Evolutionary conservation across 768 basidiomycete species (phyloP), one percentile per base, ranked within the genome.

Genomic region (Rhodotorula kratochvilovae): DNA sequence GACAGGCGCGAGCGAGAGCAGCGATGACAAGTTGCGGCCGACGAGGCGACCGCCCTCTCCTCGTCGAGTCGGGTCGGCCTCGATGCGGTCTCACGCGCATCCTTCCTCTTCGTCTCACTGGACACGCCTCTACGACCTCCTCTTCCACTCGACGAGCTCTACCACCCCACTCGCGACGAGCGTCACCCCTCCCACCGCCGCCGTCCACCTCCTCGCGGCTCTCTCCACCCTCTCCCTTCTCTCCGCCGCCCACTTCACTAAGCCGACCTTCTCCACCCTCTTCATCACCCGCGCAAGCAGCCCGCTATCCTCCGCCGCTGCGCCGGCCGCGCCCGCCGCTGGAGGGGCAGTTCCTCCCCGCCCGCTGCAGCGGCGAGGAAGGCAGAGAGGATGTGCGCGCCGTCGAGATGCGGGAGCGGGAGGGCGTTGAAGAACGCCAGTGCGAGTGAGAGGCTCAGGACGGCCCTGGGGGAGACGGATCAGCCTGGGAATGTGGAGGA

Each of bases 371-470:
- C 31, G 27, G 21, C 2, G 31, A 72, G 29, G 42, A 66, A 45
- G 8, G 63, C 42, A 1, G 67, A n/a, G 27, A 72, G 59, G 67
- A 72, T 51, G 25, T 61, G 63, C 12, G 63, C 57, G 19, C 71
- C 71, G 67, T 72, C 71, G 36, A 72, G 66, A 15, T 57, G 58
- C 2, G 67, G 67, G 29, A 72, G 59, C 21, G 71, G 71, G 25
- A 72, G 55, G 39, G 61, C 60, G 55, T 72, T 72, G 67, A 72
- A 66, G 48, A 72, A 72, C 11, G 54, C 67, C 29, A 68, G 63
- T 8, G 67, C 48, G n/a, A 68, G 54, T 7, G 67, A 72, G 59
- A 72, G 31, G 31, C 39, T 35, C 39, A 46, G 23, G 12, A 61
- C n/a, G 21, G 36, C 13, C 8, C 66, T 68, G 51, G 43, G 7